Conservation (phyloP, 768 basidiomycete species). For the Dioszegia crocea region DNA sequence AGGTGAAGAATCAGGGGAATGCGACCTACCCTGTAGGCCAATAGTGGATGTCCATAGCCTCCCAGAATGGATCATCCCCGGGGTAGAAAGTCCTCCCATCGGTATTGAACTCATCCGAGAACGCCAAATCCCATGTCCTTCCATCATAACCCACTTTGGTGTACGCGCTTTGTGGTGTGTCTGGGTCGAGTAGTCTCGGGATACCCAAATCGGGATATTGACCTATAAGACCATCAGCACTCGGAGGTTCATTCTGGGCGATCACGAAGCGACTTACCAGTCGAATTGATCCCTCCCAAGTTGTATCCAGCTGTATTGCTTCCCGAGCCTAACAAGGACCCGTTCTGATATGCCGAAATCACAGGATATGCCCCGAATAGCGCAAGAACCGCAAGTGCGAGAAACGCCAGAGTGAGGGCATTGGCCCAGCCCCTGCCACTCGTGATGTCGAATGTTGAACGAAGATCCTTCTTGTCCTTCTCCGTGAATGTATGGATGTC, state of each 20-base stretch:
- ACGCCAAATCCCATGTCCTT: slow-evolving; percentile 63
- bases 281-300: slow-evolving; percentile 68
- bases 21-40: slow-evolving; percentile 33
- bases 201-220: too few relatives aligned
- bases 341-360: slow-evolving; percentile 25
- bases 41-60: slow-evolving; percentile 51
- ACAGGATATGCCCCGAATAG: slow-evolving; percentile 36
- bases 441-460: slow-evolving; percentile 59
- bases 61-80: slow-evolving; percentile 73
- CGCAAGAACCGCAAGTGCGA: slow-evolving; percentile 52
- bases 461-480: slow-evolving; percentile 53
- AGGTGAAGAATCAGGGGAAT: too few relatives aligned
- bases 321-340: slow-evolving; percentile 6
- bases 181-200: slow-evolving; percentile 56
- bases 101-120: slow-evolving; percentile 82
- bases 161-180: slow-evolving; percentile 59
- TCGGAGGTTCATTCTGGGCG: too few relatives aligned
- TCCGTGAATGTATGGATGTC: too few relatives aligned
- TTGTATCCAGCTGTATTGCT: slow-evolving; percentile 54
- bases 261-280: slow-evolving; percentile 52
- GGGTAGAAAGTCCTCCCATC: slow-evolving; percentile 72
- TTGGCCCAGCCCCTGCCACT: slow-evolving; percentile 69
- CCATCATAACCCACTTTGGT: slow-evolving; percentile 57
- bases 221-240: too few relatives aligned
- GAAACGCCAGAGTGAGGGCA: slow-evolving; percentile 63